These are phyloP conservation scores for Aurantiochytrium sp. DNA, from an alignment of 108 stramenopile species.

Conservation along the genomic window DNA sequence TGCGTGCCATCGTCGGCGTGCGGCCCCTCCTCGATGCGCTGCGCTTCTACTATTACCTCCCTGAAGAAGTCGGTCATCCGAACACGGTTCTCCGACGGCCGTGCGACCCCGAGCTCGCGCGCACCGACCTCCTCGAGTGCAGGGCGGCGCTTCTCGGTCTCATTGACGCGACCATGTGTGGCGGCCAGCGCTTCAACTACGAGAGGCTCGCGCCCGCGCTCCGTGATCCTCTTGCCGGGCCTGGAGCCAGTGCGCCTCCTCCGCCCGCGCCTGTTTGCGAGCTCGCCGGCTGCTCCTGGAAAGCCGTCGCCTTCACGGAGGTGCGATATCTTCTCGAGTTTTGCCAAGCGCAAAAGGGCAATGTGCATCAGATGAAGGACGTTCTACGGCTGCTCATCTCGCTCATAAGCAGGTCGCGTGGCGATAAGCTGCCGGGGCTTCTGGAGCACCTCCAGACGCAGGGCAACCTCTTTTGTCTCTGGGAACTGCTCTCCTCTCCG, in stretches of 20 bases:
- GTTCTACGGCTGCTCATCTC: not conserved
- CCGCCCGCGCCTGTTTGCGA: not conserved
- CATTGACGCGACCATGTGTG: not conserved
- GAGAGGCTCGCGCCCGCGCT: not conserved
- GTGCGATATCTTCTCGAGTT: not conserved
- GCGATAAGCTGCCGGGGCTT: not conserved
- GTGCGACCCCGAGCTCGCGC: not conserved
- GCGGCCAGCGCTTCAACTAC: not conserved
- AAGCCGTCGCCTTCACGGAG: not conserved
- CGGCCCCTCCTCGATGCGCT: not conserved
- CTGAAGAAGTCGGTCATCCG: not conserved
- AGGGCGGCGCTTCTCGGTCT: not conserved
- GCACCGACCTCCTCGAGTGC: not conserved
- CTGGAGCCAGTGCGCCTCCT: not conserved
- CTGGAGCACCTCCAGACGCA: not conserved
- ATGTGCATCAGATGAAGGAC: not conserved
- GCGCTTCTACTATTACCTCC: not conserved
- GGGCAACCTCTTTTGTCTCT: not conserved
- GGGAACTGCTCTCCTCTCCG: not conserved
- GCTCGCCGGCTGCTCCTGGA: not conserved
- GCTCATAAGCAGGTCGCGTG: not conserved
- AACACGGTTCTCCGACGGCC: not conserved
- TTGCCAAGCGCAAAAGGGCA: not conserved
- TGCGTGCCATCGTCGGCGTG: not conserved
- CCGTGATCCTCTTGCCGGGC: not conserved